A percentile compares a stretch with the other conserved stretches of the same genome.
Conservation (phyloP, 495 filamentous ascomycete genomes). For the Copromyces sp. region DNA sequence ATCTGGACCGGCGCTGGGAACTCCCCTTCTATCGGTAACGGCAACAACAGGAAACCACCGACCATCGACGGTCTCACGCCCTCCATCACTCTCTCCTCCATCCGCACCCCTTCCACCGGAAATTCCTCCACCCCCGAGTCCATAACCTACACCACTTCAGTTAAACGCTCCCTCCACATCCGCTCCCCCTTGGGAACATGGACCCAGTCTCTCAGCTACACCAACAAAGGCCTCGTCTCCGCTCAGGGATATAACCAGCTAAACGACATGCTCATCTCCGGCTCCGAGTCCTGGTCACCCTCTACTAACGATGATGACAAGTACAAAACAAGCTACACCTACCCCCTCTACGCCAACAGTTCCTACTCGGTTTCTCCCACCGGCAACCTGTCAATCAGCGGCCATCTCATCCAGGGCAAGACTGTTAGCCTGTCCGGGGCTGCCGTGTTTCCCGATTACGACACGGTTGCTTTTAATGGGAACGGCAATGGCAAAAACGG, state of each 20-base stretch:
- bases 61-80: slow-evolving; percentile 18
- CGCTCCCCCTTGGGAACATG: slow-evolving; percentile 47
- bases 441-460: slow-evolving; percentile 43
- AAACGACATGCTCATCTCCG: slow-evolving; percentile 51
- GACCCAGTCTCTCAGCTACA: slow-evolving; percentile 51
- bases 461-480: slow-evolving; percentile 31
- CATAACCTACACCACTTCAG: slow-evolving; percentile 48
- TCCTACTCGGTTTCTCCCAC: slow-evolving; percentile 33
- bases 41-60: slow-evolving; percentile 7
- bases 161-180: slow-evolving; percentile 46
- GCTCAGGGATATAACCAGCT: slow-evolving; percentile 50
- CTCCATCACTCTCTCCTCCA: slow-evolving; percentile 24
- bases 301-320: slow-evolving; percentile 11
- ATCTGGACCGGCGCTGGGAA: neutral
- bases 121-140: slow-evolving; percentile 36
- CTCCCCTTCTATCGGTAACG: slow-evolving; percentile 26
- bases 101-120: slow-evolving; percentile 34
- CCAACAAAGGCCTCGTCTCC: slow-evolving; percentile 49
- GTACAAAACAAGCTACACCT: slow-evolving; percentile 43
- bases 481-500: neutral
- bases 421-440: slow-evolving; percentile 40
- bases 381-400: slow-evolving; percentile 51
- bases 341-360: slow-evolving; percentile 54
- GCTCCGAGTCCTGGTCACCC: slow-evolving; percentile 35
- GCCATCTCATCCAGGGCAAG: slow-evolving; percentile 49